Base-by-base conservation (phyloP, 208 protist genomes). In the Vickermania ingenoplastis region DNA sequence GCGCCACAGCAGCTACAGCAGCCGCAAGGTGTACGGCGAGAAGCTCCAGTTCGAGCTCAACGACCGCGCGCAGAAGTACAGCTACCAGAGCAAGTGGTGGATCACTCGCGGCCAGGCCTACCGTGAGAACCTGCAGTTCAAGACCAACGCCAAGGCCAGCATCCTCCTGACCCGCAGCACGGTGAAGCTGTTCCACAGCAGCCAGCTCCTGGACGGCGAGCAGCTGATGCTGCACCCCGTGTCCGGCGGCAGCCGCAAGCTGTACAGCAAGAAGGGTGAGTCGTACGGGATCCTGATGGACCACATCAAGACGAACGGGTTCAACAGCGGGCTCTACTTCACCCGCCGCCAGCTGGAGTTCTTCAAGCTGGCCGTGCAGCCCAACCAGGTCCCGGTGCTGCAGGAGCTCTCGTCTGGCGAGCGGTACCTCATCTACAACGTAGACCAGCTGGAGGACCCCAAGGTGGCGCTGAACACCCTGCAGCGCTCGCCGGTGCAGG, bases 321-420 rank as follows among this genome's bases (percentile, higher is more conserved):
- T 91, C 69, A 89, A 94, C 70, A 94, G 83, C 67, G 86, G 86
- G 14, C 73, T 94, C 24, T 89, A 90, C 79, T 94, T 94, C 63
- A 91, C 86, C 23, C 80, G 77, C 7, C 77, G 81, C 2, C 86
- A 94, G 63, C 63, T 91, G 59, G 79, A 94, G 57, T 82, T 84
- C 59, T 89, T 94, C 64, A 89, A 89, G 66, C 79, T 94, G 49
- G 56, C 71, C 3, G 71, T 81, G 53, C 71, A 85, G 73, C 79
- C 80, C 22, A 77, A 77, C 41, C 70, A 79, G 63, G 29, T 65
- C 36, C 83, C 86, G 13, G 62, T 94, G 41, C 60, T 81, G 55
- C 71, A 89, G 67, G 81, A 93, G 51, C 66, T 86, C 27, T 53
- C 59, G 27, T 79, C 72, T 26, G 83, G 83, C 22, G 81, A 91